Percentiles rank a stretch among this genome's conserved stretches.
Evolutionary conservation across 2,329 filamentous ascomycete species (phyloP).

Genomic region (Cadophora malorum): DNA sequence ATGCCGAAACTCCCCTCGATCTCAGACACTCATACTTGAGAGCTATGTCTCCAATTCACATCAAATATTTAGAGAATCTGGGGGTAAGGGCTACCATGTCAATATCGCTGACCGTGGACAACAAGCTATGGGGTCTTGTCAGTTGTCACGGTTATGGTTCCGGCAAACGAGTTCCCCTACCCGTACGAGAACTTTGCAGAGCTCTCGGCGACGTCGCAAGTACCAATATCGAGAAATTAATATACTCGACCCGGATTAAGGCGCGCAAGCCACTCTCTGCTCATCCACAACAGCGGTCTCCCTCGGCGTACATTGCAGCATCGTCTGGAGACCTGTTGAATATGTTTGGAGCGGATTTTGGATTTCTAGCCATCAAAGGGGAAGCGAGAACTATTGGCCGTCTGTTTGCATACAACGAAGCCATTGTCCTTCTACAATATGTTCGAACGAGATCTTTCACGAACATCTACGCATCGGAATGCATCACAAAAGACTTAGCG

Average conservation of each 20-base stretch:
- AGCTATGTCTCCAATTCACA: conserved; percentile 86
- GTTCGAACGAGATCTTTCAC: conserved; percentile 30
- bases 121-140: conserved; percentile 85
- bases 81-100: conserved; percentile 89
- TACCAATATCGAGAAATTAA: conserved; percentile 36
- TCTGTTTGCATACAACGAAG: conserved; percentile 34
- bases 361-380: conserved; percentile 35
- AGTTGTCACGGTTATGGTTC: conserved; percentile 80
- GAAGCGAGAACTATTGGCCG: conserved; percentile 38
- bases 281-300: conserved; percentile 27
- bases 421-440: conserved; percentile 35
- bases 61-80: conserved; percentile 88
- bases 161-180: conserved; percentile 89
- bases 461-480: conserved; percentile 30
- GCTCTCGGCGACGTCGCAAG: conserved; percentile 59
- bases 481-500: conserved; percentile 33
- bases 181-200: conserved; percentile 87
- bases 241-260: conserved; percentile 31
- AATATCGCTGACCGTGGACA: conserved; percentile 84
- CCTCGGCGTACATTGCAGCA: conserved; percentile 34
- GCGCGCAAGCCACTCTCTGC: conserved; percentile 30
- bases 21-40: conserved; percentile 84
- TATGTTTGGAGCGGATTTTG: conserved; percentile 37
- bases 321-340: conserved; percentile 35
- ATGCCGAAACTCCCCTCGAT: conserved; percentile 76